These are phyloP conservation scores for Boletus mariae DNA, from an alignment of 1,284 basidiomycete genomes.

Conservation along the genomic window DNA sequence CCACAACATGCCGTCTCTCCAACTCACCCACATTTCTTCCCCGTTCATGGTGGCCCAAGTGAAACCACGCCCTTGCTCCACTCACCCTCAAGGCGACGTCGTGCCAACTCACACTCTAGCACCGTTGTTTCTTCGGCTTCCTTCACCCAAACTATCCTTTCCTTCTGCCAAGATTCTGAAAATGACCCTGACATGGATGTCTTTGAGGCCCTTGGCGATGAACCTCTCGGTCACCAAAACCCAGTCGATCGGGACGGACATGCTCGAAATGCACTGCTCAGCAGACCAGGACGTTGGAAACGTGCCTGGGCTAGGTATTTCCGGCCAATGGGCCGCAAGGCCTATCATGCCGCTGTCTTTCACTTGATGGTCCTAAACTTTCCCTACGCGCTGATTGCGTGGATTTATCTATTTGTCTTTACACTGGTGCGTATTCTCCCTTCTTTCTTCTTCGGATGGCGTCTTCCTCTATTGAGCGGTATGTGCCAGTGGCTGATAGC, in stretches of 20 bases:
- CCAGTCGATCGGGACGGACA: constrained; percentile 10
- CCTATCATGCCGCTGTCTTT: constrained; percentile 61
- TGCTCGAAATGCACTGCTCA: constrained; percentile 4
- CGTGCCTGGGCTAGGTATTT: constrained; percentile 55
- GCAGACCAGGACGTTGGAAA: constrained; percentile 12
- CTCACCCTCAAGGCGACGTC: constrained; percentile 33
- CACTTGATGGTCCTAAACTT: constrained; percentile 72
- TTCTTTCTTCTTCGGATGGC: constrained; percentile 2
- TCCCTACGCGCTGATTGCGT: constrained; percentile 66
- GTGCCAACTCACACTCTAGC: constrained; percentile 57
- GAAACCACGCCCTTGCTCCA: constrained; percentile 45
- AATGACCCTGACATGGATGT: constrained; percentile 39
- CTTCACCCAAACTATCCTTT: constrained; percentile 61
- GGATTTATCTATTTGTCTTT: constrained; percentile 73
- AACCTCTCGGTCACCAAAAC: constrained; percentile 6
- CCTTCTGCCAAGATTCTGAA: constrained; percentile 53
- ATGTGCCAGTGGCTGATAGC: constrained; percentile 16
- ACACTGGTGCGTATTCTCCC: constrained; percentile 50
- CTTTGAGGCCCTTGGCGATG: constrained; percentile 32
- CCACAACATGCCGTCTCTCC: constrained; percentile 12
- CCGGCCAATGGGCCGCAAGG: constrained; percentile 48
- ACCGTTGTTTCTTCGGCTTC: constrained; percentile 46
- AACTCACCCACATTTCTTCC: constrained; percentile 10
- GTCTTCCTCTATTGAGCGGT: constrained; percentile 5
- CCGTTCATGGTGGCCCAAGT: constrained; percentile 22